Base-by-base conservation (phyloP, 306 rosid species). In the Ormosia emarginata region DNA sequence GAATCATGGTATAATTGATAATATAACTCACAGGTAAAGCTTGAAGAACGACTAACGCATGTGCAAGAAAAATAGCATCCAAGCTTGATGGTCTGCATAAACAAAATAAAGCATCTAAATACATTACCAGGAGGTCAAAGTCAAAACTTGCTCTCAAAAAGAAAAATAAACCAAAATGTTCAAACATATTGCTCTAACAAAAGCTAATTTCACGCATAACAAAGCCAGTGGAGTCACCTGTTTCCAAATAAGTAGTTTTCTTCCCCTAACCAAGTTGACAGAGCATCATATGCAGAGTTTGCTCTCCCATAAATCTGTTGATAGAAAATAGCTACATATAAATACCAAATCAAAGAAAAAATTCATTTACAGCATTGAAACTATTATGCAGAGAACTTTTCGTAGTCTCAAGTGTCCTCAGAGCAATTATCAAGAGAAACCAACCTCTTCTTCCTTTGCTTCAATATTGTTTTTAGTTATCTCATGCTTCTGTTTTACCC, bases 41-140 rank as follows among this genome's bases (percentile, higher is more conserved):
- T 37, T 89, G 88, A 86, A 89, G 91, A 75, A 84, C 74, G 39
- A 92, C 77, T 49, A 92, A 89, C 47, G 88, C 88, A 86, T 90
- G 98, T 8, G 94, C 93, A 65, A 90, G 85, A 88, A 92, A 90
- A 71, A 92, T 74, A 14, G 98, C 98, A 85, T 94, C 98, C 85
- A 94, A 77, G 88, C 98, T 94, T 24, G 98, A 90, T 34, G 95
- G 91, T 88, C 97, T 94, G 85, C 88, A 71, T 32, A 34, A 81
- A 82, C 63, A 84, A 50, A 79, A 80, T 24, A 88, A 32, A 41
- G 32, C 71, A 76, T 32, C 61, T 29, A 24, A 52, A 75, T 32
- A 75, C 46, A 78, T 47, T 13, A 78, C 50, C 75, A 46, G 49
- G 63, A 81, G 29, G 61, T 70, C 41, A 70, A 67, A 39, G 47